Conservation (phyloP, 2,329 filamentous ascomycete species). For the Didymella exigua region DNA sequence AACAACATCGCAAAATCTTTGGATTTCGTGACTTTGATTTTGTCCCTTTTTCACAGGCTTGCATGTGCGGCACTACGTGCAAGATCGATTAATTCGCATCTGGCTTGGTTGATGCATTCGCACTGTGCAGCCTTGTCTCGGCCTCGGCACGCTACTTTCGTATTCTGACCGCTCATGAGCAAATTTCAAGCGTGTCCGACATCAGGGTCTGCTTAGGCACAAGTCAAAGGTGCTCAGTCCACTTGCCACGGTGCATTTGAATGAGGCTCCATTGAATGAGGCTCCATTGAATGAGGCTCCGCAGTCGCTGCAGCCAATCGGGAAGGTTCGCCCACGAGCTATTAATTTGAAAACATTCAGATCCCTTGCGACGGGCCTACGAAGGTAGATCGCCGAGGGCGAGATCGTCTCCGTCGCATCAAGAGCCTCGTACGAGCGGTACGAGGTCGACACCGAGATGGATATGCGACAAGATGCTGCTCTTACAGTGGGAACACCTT, state of each 20-base stretch:
- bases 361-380: no score
- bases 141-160: slow-evolving; percentile 10
- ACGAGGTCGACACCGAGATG: slow-evolving; percentile 6
- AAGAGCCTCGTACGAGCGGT: slow-evolving; percentile 7
- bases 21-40: background rate
- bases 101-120: background rate
- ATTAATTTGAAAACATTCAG: background rate
- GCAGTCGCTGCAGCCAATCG: slow-evolving; percentile 5
- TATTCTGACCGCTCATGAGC: background rate
- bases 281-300: slow-evolving; percentile 9
- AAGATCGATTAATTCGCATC: background rate
- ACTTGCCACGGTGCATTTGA: slow-evolving; percentile 7
- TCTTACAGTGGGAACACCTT: background rate
- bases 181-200: slow-evolving; percentile 1
- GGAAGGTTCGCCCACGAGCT: background rate
- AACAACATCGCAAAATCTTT: background rate
- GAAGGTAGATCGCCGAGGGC: no score
- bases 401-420: background rate
- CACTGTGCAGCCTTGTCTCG: background rate
- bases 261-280: slow-evolving; percentile 11
- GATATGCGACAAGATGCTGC: background rate
- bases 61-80: background rate
- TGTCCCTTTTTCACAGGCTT: background rate
- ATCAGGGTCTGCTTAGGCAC: background rate
- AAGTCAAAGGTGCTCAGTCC: slow-evolving; percentile 3